Base-by-base conservation (phyloP, 371 early-diverging fungal genomes). In the Catenaria anguillulae region DNA sequence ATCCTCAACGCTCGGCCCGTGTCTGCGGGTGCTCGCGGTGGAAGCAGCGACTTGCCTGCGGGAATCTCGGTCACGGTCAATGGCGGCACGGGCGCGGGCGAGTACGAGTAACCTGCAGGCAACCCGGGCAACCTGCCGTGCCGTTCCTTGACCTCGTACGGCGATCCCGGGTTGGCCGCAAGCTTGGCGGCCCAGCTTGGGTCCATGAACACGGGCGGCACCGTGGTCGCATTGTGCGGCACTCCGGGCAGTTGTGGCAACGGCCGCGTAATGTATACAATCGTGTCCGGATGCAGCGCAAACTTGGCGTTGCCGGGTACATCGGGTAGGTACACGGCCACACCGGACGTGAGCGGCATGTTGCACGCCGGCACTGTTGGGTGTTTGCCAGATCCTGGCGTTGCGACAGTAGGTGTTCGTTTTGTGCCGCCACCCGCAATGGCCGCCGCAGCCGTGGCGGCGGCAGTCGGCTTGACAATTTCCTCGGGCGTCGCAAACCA, bases 191-290 rank as follows among this genome's bases (percentile, higher is more conserved):
- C 59, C 34, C 45, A 61, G 19, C n/a, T 31, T 15, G 37, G 56
- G 36, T 67, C 67, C 43, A 46, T 43, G 36, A 31, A 65, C 0
- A 65, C 68, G n/a, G 68, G 66, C 31, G 66, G 66, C 33, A 67
- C 55, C 2, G 66, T 46, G 6, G 66, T 66, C 3, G 66, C 66
- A 31, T 66, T 67, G 2, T 23, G 24, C 2, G 66, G 66, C n/a
- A 66, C 66, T 2, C 66, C 66, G 2, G 68, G 60, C 23, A 66
- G 56, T 24, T 15, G 31, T 2, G 55, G 52, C 12, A 48, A 17
- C 36, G 48, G 62, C n/a, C 55, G 52, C n/a, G 23, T 21, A 6
- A 34, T 23, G 36, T 55, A 62, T 2, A 54, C 37, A 19, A 46
- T 58, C 24, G 55, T 36, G 56, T 34, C n/a, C 42, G 23, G n/a